Base-by-base conservation (phyloP, 2,329 filamentous ascomycete species). In the Metarhizium guizhouense region DNA sequence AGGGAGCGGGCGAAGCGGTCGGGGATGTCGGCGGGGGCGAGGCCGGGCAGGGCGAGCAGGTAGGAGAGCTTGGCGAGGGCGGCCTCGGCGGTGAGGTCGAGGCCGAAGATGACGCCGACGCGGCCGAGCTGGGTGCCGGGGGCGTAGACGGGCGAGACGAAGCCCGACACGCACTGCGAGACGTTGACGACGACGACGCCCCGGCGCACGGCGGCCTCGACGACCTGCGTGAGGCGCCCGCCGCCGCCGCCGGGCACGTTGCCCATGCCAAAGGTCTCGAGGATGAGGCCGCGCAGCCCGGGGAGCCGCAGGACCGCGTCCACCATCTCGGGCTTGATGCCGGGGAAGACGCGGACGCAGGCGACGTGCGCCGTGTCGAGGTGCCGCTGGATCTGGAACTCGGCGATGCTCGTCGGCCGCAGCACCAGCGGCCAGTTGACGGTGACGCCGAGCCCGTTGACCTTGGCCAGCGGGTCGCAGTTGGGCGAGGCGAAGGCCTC, bases 231-330 rank as follows among this genome's bases (percentile, higher is more conserved):
- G 68, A 96, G 80, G 53, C 83, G 85, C 55, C 88, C 88, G 66
- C 94, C 88, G 51, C 85, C 80, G 34, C 90, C 90, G 43, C 87
- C 87, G 3, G 92, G 92, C 11, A 92, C 88, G 71, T 96, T 96
- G 56, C 92, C 92, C 68, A 94, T 91, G 57, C 92, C 92, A 69
- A 96, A 96, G 0, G 91, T 96, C 73, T 96, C 91, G 47, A 96
- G 80, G 43, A 96, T 85, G 52, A 96, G 78, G 1, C 92, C 92
- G 51, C 85, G 83, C 14, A 96, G 78, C 50, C 84, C 84, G n/a
- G 89, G 84, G 36, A 91, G 75, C 48, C 81, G 81, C 57, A 96
- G 76, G 16, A 96, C 90, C 1, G 88, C 87, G 66, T 94, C 90
- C 36, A 96, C 81, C 88, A 96, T 95, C 67, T 91, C 87, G n/a